Percentiles rank a stretch among this genome's conserved stretches.
Conservation (phyloP, 1,284 basidiomycete genomes). For the Apiotrichum gracile region DNA sequence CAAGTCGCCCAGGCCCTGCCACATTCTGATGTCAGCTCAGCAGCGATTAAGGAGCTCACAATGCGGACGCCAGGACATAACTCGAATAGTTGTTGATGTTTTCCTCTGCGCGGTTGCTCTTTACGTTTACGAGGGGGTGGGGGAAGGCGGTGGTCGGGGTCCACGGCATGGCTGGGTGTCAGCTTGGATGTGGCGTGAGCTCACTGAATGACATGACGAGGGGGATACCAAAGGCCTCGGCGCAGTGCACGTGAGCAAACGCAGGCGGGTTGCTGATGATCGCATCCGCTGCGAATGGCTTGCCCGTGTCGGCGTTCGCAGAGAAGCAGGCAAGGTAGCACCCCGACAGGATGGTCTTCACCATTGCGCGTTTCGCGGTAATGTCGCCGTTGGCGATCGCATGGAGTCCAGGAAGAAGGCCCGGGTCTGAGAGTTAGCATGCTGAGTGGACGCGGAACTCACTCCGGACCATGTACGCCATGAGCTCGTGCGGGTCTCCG, state of each 20-base stretch:
- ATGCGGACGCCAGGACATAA: conserved; percentile 56
- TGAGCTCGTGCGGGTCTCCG: conserved; percentile 42
- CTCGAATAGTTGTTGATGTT: conserved; percentile 56
- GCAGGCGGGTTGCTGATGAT: conserved; percentile 62
- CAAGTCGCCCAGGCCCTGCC: conserved; percentile 54
- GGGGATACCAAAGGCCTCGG: conserved; percentile 60
- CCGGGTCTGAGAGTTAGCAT: conserved; percentile 29
- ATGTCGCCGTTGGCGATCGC: conserved; percentile 39
- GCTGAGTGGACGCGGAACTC: conserved; percentile 17
- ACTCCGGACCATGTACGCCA: conserved; percentile 48
- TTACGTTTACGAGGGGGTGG: conserved; percentile 59
- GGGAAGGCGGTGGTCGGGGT: conserved; percentile 58
- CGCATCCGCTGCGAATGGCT: conserved; percentile 56
- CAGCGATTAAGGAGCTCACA: conserved; percentile 12
- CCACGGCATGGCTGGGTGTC: conserved; percentile 60
- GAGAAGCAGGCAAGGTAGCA: conserved; percentile 56
- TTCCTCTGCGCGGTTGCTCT: conserved; percentile 52
- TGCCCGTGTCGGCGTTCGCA: conserved; percentile 50
- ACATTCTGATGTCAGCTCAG: conserved; percentile 9
- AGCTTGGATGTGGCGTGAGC: background rate
- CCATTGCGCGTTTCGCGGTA: conserved; percentile 38
- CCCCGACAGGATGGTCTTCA: conserved; percentile 53
- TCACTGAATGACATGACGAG: conserved; percentile 49
- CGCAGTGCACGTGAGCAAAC: conserved; percentile 61
- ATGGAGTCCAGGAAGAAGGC: conserved; percentile 34